Evolutionary conservation across 768 basidiomycete species (phyloP), one percentile per base, ranked within the genome.

Genomic region (Boletus subcaerulescens): DNA sequence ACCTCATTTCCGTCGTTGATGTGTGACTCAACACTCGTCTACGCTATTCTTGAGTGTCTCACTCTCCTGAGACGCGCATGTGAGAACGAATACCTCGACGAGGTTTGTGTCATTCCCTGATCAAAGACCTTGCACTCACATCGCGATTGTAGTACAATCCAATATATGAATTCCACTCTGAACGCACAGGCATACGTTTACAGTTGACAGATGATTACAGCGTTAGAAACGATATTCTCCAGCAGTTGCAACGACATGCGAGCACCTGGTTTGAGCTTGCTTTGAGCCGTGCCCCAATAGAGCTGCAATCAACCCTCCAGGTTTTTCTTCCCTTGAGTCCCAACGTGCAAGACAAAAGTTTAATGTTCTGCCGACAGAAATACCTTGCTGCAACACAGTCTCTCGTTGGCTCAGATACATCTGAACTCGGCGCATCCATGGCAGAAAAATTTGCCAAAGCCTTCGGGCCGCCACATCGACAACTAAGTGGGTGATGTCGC

Each of bases 1-100:
- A 87, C 85, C 9, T 91, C 89, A 2, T 98, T 98, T 72, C 94
- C 97, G 2, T 93, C 94, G 14, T 76, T 99, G 47, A 89, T 97
- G 83, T 98, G 96, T 71, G 89, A 95, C 63, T 82, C 87, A 4
- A 79, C 85, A 11, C 79, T 98, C 13, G 89, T 98, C 7, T 93
- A 88, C 60, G 84, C 91, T 38, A 88, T 98, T 45, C 77, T 98
- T 38, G 96, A 99, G 65, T 87, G 92, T 43, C 77, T 99, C 55
- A 98, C 97, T 0, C 77, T 98, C 10, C 74, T 98, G 58, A 84
- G 93, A 55, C 81, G 85, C 45, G 86, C 93, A 1, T 93, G 91
- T 64, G 92, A 98, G 70, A 89, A 93, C 57, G 93, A 97, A 73
- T 93, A 85, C 61, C 74, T 82, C 4, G 93, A 98, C 72, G 96